phyloP scores from a whole-genome alignment of 306 rosid species.

The Dryas drummondii region DNA sequence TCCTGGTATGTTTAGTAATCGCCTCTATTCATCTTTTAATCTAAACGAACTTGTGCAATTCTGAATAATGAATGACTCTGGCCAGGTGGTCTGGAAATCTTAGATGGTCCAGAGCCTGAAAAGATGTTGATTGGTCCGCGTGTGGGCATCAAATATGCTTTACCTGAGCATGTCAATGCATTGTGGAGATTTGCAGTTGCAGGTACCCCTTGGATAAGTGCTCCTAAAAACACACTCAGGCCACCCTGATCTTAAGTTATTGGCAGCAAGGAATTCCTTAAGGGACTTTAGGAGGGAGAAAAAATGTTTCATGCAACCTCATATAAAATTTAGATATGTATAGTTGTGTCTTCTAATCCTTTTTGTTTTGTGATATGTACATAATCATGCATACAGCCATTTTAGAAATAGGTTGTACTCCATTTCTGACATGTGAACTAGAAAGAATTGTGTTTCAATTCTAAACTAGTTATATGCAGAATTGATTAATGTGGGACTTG shows the following conservation, averaged over 20 bases:
- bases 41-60: conserved; percentile 1
- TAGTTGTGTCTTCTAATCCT: no score
- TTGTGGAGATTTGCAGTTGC: conserved; percentile 93
- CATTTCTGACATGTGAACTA: background rate
- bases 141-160: conserved; percentile 79
- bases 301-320: background rate
- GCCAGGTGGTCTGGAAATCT: conserved; percentile 81
- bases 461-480: no score
- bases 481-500: no score
- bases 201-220: conserved; percentile 89
- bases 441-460: background rate
- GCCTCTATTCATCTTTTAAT: background rate
- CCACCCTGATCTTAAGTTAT: conserved; percentile 28
- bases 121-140: conserved; percentile 81
- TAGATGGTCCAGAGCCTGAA: conserved; percentile 78
- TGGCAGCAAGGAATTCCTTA: background rate
- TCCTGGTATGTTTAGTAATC: conserved; percentile 52
- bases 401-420: background rate
- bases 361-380: background rate
- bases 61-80: conserved; percentile 22
- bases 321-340: background rate
- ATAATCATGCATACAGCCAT: background rate
- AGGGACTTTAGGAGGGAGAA: background rate
- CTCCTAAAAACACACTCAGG: conserved; percentile 79
- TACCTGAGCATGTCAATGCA: conserved; percentile 74